Percentiles rank a stretch among this genome's conserved stretches.
These are phyloP conservation scores for Ustilago vetiveriae DNA, from an alignment of 1,284 basidiomycete species.

Conservation along the genomic window DNA sequence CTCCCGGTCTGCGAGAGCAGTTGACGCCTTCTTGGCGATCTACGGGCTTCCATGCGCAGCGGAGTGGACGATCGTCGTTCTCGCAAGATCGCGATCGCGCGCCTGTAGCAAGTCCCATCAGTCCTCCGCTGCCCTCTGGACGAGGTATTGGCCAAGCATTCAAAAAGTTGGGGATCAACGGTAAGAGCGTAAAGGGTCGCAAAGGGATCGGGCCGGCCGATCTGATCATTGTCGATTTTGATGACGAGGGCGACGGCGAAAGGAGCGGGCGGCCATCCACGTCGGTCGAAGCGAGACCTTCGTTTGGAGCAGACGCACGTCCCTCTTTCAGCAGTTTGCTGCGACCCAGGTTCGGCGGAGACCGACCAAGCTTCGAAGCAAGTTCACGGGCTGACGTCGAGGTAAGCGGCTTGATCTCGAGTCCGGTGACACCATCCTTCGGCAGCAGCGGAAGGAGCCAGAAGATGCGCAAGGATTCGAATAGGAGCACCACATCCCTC, in stretches of 20 bases:
- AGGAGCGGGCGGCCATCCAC: conserved; percentile 18
- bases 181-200: conserved; percentile 16
- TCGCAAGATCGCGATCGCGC: conserved; percentile 42
- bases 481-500: conserved; percentile 7
- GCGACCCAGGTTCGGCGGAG: conserved; percentile 13
- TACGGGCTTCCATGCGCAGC: conserved; percentile 15
- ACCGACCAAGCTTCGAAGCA: conserved; percentile 20
- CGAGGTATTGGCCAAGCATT: conserved; percentile 23
- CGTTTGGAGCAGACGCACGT: conserved; percentile 22
- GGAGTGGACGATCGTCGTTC: conserved; percentile 31
- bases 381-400: conserved; percentile 18
- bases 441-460: conserved; percentile 1
- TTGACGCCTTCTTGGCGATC: conserved; percentile 34
- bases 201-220: conserved; percentile 37
- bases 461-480: background rate
- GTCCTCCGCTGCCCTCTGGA: conserved; percentile 19
- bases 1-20: conserved; percentile 14
- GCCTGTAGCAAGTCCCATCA: conserved; percentile 41
- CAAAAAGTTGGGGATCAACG: conserved; percentile 21
- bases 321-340: conserved; percentile 20
- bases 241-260: conserved; percentile 1
- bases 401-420: conserved; percentile 15
- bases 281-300: conserved; percentile 23
- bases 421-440: conserved; percentile 22
- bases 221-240: conserved; percentile 16